phyloP scores from a whole-genome alignment of 2,329 filamentous ascomycete genomes.

The Emergomyces orientalis region DNA sequence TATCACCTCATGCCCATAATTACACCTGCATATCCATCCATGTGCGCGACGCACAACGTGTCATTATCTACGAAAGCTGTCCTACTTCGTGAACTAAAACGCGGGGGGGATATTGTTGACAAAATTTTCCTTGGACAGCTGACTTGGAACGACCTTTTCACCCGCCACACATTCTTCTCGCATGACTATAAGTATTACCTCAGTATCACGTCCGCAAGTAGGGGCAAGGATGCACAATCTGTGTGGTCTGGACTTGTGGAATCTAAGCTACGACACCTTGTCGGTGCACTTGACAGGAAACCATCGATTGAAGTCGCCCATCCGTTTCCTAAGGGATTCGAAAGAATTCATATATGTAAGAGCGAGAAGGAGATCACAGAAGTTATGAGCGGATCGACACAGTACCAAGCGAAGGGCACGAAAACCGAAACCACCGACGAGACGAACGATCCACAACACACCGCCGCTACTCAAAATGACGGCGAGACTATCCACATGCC shows the following conservation, averaged over 20 bases:
- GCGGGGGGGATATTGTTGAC: conserved; percentile 66
- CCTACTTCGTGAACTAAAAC: conserved; percentile 71
- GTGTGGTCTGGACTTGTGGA: conserved; percentile 88
- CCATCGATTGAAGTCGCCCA: conserved; percentile 72
- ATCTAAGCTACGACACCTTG: conserved; percentile 80
- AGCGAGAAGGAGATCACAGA: conserved; percentile 53
- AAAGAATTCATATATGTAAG: conserved; percentile 64
- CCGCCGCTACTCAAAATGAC: conserved; percentile 39
- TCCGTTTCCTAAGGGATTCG: conserved; percentile 87
- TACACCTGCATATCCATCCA: conserved; percentile 91
- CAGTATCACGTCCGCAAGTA: conserved; percentile 73
- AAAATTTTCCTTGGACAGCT: conserved; percentile 68
- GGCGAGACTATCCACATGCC: conserved; percentile 34
- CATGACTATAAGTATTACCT: conserved; percentile 92
- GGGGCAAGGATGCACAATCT: conserved; percentile 72
- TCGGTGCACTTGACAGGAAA: conserved; percentile 72
- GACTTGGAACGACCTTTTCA: conserved; percentile 80
- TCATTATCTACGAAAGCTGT: conserved; percentile 75
- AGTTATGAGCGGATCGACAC: conserved; percentile 52
- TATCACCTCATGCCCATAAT: conserved; percentile 97
- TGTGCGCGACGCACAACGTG: conserved; percentile 96
- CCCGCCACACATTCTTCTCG: conserved; percentile 88
- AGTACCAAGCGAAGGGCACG: conserved; percentile 48
- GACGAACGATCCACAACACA: conserved; percentile 41
- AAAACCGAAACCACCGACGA: conserved; percentile 46